phyloP scores from a whole-genome alignment of 2,329 filamentous ascomycete genomes.

The Colletotrichum lentis region DNA sequence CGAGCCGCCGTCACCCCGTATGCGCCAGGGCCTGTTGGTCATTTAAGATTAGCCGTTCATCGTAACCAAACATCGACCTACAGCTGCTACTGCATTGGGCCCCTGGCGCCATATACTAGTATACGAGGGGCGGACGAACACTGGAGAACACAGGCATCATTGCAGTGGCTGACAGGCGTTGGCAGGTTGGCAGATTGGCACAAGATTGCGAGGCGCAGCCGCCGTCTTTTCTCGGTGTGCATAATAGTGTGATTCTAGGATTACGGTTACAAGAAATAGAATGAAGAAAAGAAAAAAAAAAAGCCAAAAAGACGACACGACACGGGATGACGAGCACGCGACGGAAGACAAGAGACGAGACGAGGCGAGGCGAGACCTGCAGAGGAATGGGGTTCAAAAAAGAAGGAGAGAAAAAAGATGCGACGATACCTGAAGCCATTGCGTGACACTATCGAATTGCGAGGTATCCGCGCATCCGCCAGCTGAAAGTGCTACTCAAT shows the following conservation, averaged over 20 bases:
- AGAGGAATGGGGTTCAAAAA: too few species aligned
- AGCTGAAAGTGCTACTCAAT: background rate
- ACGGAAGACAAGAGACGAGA: background rate
- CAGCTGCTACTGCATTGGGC: background rate
- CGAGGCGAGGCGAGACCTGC: background rate
- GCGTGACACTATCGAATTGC: constrained; percentile 8
- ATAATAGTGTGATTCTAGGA: too few species aligned
- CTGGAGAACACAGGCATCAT: background rate
- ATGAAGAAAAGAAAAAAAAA: background rate
- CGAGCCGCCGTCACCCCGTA: background rate
- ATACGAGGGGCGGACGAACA: background rate
- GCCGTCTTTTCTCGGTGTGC: background rate
- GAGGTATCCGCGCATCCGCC: constrained; percentile 11
- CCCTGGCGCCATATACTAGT: too few species aligned
- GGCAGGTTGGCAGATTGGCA: background rate
- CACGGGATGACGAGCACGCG: background rate
- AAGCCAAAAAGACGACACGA: background rate
- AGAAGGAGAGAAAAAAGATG: background rate
- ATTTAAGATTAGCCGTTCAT: background rate
- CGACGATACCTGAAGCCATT: constrained; percentile 14
- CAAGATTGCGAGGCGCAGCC: constrained; percentile 7
- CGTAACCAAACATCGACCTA: background rate
- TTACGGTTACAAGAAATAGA: too few species aligned
- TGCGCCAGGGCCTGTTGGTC: background rate
- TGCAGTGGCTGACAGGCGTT: background rate